These are phyloP conservation scores for Fusarium phyllophilum DNA, from an alignment of 2,329 filamentous ascomycete species.

Conservation along the genomic window DNA sequence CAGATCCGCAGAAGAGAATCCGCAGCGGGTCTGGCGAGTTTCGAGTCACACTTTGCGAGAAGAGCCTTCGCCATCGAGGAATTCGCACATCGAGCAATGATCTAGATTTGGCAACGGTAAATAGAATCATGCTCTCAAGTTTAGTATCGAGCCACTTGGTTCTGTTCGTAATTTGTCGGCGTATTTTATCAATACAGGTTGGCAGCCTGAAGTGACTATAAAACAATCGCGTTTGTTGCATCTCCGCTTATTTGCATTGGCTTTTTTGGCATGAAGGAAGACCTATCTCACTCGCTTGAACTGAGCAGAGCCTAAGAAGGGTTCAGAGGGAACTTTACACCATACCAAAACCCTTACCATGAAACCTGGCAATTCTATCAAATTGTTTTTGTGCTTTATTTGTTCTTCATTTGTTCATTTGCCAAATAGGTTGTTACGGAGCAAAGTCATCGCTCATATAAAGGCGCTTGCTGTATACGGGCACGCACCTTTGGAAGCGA, in stretches of 20 bases:
- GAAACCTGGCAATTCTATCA: neutral
- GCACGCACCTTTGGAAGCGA: neutral
- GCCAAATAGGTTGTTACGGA: neutral
- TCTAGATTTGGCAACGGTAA: slow-evolving; percentile 6
- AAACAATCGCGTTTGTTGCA: slow-evolving; percentile 48
- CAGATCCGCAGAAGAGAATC: slow-evolving; percentile 94
- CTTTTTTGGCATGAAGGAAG: neutral
- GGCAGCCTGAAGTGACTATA: neutral
- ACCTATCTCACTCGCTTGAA: neutral
- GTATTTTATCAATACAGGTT: neutral
- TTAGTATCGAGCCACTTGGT: neutral
- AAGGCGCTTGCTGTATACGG: neutral
- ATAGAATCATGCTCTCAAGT: slow-evolving; percentile 31
- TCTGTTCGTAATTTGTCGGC: neutral
- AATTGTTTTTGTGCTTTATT: neutral
- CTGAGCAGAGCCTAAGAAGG: neutral
- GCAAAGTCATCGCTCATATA: neutral
- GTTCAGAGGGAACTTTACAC: neutral
- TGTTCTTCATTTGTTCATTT: neutral
- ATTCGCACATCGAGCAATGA: slow-evolving; percentile 13
- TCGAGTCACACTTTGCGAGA: slow-evolving; percentile 28
- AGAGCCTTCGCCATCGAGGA: slow-evolving; percentile 20
- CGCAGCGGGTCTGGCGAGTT: slow-evolving; percentile 69
- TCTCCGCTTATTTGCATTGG: slow-evolving; percentile 48
- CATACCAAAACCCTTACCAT: neutral